These are phyloP conservation scores for Arachnomyces sp. DNA, from an alignment of 2,329 filamentous ascomycete genomes.

Conservation along the genomic window DNA sequence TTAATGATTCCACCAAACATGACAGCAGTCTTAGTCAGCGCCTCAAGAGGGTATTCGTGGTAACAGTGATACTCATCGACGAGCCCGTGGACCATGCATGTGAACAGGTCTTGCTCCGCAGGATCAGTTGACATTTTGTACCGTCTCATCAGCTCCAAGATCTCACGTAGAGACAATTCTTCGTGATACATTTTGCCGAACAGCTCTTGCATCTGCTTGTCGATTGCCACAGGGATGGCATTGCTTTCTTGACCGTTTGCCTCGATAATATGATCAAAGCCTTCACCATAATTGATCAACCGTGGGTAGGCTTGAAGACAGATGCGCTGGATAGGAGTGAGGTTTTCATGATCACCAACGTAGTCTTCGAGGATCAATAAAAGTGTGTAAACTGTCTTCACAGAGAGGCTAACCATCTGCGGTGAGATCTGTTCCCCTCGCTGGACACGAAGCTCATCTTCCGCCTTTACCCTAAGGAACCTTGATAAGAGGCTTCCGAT, in stretches of 20 bases:
- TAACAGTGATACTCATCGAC: slow-evolving; percentile 98
- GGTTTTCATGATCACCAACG: slow-evolving; percentile 52
- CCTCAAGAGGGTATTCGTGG: slow-evolving; percentile 89
- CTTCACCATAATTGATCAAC: slow-evolving; percentile 92
- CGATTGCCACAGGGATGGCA: slow-evolving; percentile 65
- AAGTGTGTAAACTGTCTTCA: slow-evolving; percentile 76
- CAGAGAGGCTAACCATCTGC: slow-evolving; percentile 65
- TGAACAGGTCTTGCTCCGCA: slow-evolving; percentile 86
- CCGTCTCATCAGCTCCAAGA: slow-evolving; percentile 72
- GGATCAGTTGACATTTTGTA: slow-evolving; percentile 84
- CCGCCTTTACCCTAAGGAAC: slow-evolving; percentile 76
- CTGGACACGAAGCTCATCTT: slow-evolving; percentile 68
- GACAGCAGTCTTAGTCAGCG: slow-evolving; percentile 88
- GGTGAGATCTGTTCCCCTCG: slow-evolving; percentile 57
- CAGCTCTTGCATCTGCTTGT: slow-evolving; percentile 89
- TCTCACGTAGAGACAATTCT: slow-evolving; percentile 74
- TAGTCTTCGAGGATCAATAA: slow-evolving; percentile 70
- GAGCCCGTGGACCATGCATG: slow-evolving; percentile 95
- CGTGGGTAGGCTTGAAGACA: slow-evolving; percentile 91
- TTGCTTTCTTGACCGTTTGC: slow-evolving; percentile 76
- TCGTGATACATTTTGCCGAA: slow-evolving; percentile 98
- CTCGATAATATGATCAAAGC: slow-evolving; percentile 85
- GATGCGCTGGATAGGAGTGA: slow-evolving; percentile 72
- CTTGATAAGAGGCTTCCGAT: slow-evolving; percentile 65
- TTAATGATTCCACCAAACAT: slow-evolving; percentile 95